Evolutionary conservation across 352 stramenopile genomes (phyloP), one percentile per base, ranked within the genome.

Genomic region (Globisporangium cystogenes): DNA sequence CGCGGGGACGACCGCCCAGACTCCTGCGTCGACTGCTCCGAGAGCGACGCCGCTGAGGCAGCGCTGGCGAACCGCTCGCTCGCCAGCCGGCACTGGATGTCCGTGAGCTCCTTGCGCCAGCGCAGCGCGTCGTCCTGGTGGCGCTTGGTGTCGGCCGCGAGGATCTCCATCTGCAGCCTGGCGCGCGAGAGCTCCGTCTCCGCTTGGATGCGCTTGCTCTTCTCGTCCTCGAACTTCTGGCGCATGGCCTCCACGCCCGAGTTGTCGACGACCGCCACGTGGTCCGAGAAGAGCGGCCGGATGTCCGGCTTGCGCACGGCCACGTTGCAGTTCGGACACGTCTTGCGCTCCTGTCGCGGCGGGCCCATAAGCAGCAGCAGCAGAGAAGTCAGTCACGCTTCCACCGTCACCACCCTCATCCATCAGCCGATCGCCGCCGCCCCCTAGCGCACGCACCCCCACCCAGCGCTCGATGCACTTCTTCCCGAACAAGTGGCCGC

Each of bases 251-350:
- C 76, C 18, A 86, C 41, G 12, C 72, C 74, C 14, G 76, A 67
- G 61, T 88, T 92, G 64, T 92, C 81, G 15, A 92, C 78, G n/a
- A 89, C 74, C 10, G 81, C 76, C 8, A 89, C 73, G 51, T 85
- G 75, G 63, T 91, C 70, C 11, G 74, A 85, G 55, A 86, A 91
- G 27, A 88, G 56, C 26, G 67, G 62, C 27, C 62, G 68, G 18
- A 92, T 73, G 45, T 92, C 81, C 23, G 65, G 55, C 18, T 65
- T 66, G 21, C 60, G 60, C 35, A 87, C 67, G 1, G 62, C 35
- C 0, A 72, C 51, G 48, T 68, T 87, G 67, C 81, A 92, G 52
- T 87, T 89, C 1, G 81, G 81, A 64, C 81, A 92, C 53, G 15
- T 39, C 20, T 55, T 55, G 21, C 51, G 42, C 43, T 33, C 33